Evolutionary conservation across 495 filamentous ascomycete genomes (phyloP).

Genomic region (Antarctomyces pellizariae): DNA sequence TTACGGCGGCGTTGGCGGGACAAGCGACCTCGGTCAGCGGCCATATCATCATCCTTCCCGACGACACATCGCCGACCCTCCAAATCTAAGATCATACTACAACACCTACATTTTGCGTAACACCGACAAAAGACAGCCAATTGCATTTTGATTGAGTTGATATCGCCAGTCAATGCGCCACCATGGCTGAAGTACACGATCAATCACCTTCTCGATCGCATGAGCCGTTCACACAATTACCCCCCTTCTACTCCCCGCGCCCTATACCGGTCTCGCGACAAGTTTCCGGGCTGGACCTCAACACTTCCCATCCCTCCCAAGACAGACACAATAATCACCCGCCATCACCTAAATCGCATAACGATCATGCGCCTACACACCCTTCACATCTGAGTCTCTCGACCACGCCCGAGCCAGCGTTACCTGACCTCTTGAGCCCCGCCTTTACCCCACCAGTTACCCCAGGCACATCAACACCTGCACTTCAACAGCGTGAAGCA

Average conservation of each 20-base stretch:
- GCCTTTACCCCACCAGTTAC: constrained; percentile 66
- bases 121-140: no score
- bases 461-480: constrained; percentile 34
- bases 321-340: constrained; percentile 7
- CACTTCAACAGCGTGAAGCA: constrained; percentile 15
- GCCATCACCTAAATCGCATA: constrained; percentile 9
- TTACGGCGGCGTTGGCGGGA: no score
- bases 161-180: not conserved
- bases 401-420: constrained; percentile 15
- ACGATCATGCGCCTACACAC: no score
- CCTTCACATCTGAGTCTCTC: constrained; percentile 1
- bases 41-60: no score
- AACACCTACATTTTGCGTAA: no score
- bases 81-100: no score
- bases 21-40: no score
- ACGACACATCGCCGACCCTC: no score
- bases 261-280: constrained; percentile 12
- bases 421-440: constrained; percentile 40
- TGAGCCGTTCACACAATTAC: not conserved
- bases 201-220: no score
- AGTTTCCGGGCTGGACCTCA: constrained; percentile 16
- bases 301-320: constrained; percentile 6
- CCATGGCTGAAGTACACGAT: not conserved
- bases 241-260: constrained; percentile 24
- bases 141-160: no score